Base-by-base conservation (phyloP, 2,329 filamentous ascomycete genomes). In the Hymenoscyphus occultus region DNA sequence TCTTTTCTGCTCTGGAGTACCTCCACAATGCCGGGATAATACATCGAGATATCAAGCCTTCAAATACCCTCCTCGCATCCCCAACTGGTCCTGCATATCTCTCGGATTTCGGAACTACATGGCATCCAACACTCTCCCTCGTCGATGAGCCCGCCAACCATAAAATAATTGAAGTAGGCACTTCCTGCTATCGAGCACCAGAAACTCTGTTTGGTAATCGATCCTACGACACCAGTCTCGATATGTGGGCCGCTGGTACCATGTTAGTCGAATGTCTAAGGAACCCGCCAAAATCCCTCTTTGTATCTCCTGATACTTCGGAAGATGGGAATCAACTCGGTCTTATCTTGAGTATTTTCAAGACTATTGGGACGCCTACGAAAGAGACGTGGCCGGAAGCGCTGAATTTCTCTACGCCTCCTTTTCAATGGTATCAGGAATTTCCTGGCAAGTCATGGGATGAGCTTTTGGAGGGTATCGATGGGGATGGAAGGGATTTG, bases 151-250 rank as follows among this genome's bases (percentile, higher is more conserved):
- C 86, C 1, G 74, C 80, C 9, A 76, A 86, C 62, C 73, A 82
- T 63, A 98, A 98, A 77, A 90, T 97, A 61, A 89, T 95, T 7
- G 96, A 99, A 75, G 91, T 99, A 32, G 95, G 95, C 42, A 98
- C 94, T 1, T 94, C 93, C 0, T 86, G 90, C 59, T 99, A 99
- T 78, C 87, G 96, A 22, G 86, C 94, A 0, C 95, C 95, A 0
- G 96, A 99, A 74, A 85, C 93, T 0, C 82, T 99, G 6, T 98
- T 99, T 75, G 95, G 93, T 0, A 84, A 93, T 76, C 86, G 83
- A 60, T 79, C 81, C 0, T 99, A 99, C 74, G 85, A 83, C 1
- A 76, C 84, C 0, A 82, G 85, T 9, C 83, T 98, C 2, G 95
- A 99, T 76, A 87, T 98, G 78, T 99, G 96, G 95, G 90, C 88